Evolutionary conservation across 805 yeast genomes (phyloP).

Genomic region (Nakazawaea wickerhamii): DNA sequence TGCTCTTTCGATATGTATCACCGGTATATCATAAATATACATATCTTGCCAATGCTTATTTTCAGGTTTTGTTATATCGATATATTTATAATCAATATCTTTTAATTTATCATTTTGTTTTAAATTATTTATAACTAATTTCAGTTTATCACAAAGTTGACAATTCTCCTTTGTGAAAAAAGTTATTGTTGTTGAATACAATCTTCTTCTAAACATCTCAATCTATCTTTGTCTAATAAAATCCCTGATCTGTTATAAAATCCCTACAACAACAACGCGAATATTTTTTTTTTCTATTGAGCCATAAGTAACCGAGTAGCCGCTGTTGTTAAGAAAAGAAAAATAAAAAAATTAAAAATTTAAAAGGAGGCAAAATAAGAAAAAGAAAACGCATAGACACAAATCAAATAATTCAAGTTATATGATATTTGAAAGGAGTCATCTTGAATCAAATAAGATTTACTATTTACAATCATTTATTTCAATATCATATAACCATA

Average conservation of each 20-base stretch:
- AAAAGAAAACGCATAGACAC: background rate
- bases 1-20: conserved; percentile 56
- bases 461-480: background rate
- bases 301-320: too few species aligned
- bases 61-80: conserved; percentile 56
- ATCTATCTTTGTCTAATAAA: background rate
- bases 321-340: background rate
- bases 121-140: conserved; percentile 40
- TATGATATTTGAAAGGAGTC: background rate
- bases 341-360: background rate
- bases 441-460: background rate
- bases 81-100: conserved; percentile 30
- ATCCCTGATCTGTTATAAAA: background rate
- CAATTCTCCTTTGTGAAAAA: conserved; percentile 69
- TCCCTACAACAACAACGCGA: background rate
- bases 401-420: too few species aligned
- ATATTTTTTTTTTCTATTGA: background rate
- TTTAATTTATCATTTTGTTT: conserved; percentile 26
- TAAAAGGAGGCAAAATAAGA: background rate
- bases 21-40: conserved; percentile 76
- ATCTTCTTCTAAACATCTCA: conserved; percentile 6
- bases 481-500: too few species aligned
- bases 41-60: conserved; percentile 64
- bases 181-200: conserved; percentile 31
- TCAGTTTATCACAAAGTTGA: conserved; percentile 63